Conservation (phyloP, 73 alveolate species). For the Effrenium voratum region DNA sequence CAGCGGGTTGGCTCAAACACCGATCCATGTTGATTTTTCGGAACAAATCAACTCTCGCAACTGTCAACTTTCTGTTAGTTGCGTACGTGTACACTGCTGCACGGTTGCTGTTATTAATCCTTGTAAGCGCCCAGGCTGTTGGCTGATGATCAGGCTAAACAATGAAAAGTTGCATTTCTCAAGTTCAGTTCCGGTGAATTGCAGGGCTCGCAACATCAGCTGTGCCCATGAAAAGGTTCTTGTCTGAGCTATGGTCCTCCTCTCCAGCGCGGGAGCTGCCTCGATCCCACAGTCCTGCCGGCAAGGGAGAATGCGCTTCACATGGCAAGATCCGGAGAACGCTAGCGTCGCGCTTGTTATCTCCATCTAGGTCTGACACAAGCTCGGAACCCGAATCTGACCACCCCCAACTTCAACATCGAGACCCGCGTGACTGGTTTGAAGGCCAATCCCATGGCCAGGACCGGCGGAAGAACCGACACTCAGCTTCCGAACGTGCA, state of each 20-base stretch:
- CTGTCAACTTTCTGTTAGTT: neutral
- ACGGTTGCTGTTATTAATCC: neutral
- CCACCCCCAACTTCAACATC: neutral
- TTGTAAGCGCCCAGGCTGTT: neutral
- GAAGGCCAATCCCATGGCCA: neutral
- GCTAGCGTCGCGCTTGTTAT: neutral
- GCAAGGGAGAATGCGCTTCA: neutral
- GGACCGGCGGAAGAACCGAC: neutral
- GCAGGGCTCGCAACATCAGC: too few relatives aligned
- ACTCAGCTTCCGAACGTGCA: too few relatives aligned
- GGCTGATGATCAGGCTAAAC: neutral
- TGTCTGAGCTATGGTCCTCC: neutral
- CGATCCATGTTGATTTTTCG: neutral
- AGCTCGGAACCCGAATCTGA: neutral
- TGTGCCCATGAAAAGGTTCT: neutral
- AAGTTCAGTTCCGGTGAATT: neutral
- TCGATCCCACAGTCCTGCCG: neutral
- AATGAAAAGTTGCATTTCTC: neutral
- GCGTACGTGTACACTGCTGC: neutral
- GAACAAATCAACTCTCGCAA: neutral
- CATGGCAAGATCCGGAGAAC: neutral
- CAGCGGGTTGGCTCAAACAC: neutral
- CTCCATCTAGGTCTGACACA: neutral
- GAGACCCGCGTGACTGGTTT: neutral
- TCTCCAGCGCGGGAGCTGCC: too few relatives aligned